A percentile compares a stretch with the other conserved stretches of the same genome.
Evolutionary conservation across 1,284 basidiomycete genomes (phyloP).

Genomic region (Pseudozyma hubeiensis): DNA sequence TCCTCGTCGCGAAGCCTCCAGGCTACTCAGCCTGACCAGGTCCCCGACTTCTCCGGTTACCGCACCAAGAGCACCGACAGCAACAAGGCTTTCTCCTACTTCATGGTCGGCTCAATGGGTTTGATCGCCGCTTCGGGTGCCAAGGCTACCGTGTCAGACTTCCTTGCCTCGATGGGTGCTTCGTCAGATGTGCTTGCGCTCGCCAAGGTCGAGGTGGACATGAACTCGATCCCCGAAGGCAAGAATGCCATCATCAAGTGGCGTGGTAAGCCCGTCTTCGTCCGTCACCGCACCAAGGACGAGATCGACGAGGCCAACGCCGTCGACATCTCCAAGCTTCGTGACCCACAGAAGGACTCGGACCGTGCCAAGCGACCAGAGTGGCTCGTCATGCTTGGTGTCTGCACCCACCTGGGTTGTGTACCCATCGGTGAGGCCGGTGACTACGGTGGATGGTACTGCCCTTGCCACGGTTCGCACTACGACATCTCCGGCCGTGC

Average conservation of each 20-base stretch:
- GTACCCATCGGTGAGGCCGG: conserved; percentile 96
- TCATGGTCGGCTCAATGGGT: conserved; percentile 96
- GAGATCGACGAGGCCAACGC: conserved; percentile 94
- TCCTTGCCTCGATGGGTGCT: conserved; percentile 94
- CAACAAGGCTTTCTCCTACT: conserved; percentile 91
- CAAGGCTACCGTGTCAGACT: conserved; percentile 92
- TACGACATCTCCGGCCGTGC: conserved; percentile 94
- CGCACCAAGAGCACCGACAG: conserved; percentile 76
- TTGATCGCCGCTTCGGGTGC: conserved; percentile 92
- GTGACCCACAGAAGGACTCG: conserved; percentile 93
- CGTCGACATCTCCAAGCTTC: conserved; percentile 84
- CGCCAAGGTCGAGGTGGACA: conserved; percentile 97
- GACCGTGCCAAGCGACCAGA: conserved; percentile 91
- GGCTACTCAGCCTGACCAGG: conserved; percentile 71
- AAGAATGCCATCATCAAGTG: conserved; percentile 77
- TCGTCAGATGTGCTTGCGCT: conserved; percentile 97
- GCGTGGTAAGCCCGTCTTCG: conserved; percentile 99
- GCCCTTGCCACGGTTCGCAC: conserved; percentile 94
- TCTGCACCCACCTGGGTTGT: conserved; percentile 99
- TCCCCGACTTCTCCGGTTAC: conserved; percentile 90
- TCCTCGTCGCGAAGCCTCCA: conserved; percentile 59
- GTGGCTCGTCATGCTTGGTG: conserved; percentile 77
- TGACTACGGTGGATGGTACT: conserved; percentile 81
- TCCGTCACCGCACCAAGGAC: conserved; percentile 90
- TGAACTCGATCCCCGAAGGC: conserved; percentile 91